phyloP scores from a whole-genome alignment of 2,329 filamentous ascomycete genomes.

The Fusarium sp. region DNA sequence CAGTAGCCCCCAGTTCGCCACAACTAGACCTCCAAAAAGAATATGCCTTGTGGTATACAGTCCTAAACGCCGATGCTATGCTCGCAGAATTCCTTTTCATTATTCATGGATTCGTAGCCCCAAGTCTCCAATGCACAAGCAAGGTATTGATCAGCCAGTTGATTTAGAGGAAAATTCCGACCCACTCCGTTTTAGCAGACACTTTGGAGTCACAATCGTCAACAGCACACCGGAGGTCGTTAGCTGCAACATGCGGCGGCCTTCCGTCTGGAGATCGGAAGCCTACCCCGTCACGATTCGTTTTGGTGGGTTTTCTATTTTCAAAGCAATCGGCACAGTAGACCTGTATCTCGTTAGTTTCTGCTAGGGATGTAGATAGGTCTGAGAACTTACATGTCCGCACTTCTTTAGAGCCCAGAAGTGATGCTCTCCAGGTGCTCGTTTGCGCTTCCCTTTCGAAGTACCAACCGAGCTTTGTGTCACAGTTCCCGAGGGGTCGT shows the following conservation, averaged over 20 bases:
- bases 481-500: conserved; percentile 65
- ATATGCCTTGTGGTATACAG: conserved; percentile 13
- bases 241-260: conserved; percentile 36
- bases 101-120: conserved; percentile 33
- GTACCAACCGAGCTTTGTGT: conserved; percentile 32
- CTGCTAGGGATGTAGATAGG: neutral
- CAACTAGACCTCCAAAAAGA: neutral
- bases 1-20: neutral
- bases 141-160: conserved; percentile 41
- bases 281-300: conserved; percentile 50
- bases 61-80: conserved; percentile 40
- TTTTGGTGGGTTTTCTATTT: conserved; percentile 59
- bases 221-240: conserved; percentile 65
- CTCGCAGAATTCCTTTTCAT: conserved; percentile 24
- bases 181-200: conserved; percentile 67
- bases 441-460: conserved; percentile 57
- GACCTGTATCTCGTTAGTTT: conserved; percentile 58
- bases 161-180: conserved; percentile 69
- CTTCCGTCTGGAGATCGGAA: conserved; percentile 54
- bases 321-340: conserved; percentile 73
- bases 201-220: conserved; percentile 68
- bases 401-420: conserved; percentile 94
- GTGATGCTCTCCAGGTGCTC: conserved; percentile 75
- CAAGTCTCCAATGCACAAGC: conserved; percentile 1
- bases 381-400: conserved; percentile 78